A percentile compares a stretch with the other conserved stretches of the same genome.
Evolutionary conservation across 2,329 filamentous ascomycete species (phyloP).

Genomic region (Scedosporium minutisporum): DNA sequence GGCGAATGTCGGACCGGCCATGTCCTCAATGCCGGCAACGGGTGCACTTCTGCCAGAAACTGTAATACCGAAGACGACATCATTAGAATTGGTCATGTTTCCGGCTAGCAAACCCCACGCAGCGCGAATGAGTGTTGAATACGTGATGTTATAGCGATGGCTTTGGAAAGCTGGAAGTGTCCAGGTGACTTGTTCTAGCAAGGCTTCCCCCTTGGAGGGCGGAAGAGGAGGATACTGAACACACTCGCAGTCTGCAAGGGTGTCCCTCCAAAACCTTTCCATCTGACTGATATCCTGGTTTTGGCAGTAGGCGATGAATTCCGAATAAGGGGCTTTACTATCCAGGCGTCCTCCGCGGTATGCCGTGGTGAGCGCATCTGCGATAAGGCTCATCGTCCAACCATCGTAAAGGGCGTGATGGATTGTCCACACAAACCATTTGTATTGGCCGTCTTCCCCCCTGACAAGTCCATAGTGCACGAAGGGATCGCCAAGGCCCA

Average conservation of each 20-base stretch:
- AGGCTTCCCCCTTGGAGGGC: neutral
- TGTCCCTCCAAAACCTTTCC: too few species aligned
- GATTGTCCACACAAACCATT: neutral
- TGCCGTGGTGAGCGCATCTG: neutral
- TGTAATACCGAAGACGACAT: slow-evolving; percentile 18
- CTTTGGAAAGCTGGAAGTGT: neutral
- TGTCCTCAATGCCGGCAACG: slow-evolving; percentile 15
- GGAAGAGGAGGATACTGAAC: too few species aligned
- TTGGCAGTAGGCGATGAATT: neutral
- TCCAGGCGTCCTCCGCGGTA: neutral
- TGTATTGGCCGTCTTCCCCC: neutral
- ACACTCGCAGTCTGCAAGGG: too few species aligned
- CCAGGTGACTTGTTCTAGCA: neutral
- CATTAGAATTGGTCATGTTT: slow-evolving; percentile 6
- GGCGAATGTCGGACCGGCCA: slow-evolving; percentile 20
- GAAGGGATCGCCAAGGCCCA: neutral
- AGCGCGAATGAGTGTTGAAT: slow-evolving; percentile 14
- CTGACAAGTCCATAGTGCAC: neutral
- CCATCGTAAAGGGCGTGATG: neutral
- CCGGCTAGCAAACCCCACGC: slow-evolving; percentile 17
- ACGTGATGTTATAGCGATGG: slow-evolving; percentile 6
- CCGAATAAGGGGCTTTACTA: neutral
- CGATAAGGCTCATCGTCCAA: neutral
- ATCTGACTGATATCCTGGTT: too few species aligned
- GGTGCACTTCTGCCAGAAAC: slow-evolving; percentile 19